Evolutionary conservation across 495 filamentous ascomycete genomes (phyloP).

Genomic region (Hypomontagnella submonticulosa): DNA sequence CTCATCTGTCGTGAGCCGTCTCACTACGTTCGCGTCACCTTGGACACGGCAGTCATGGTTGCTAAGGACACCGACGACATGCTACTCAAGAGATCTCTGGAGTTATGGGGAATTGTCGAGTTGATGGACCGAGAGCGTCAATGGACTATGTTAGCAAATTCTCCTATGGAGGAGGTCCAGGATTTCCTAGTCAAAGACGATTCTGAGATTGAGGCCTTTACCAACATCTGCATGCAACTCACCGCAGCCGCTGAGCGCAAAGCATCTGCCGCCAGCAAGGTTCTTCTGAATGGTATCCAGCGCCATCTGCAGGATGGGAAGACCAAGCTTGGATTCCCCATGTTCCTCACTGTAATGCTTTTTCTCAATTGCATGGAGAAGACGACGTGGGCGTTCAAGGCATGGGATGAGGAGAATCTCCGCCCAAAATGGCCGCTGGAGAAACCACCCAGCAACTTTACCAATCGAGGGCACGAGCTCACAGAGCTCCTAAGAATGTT

Average conservation of each 20-base stretch:
- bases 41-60: slow-evolving; percentile 68
- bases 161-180: slow-evolving; percentile 43
- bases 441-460: slow-evolving; percentile 71
- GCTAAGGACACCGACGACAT: slow-evolving; percentile 67
- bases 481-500: slow-evolving; percentile 79
- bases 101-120: slow-evolving; percentile 81
- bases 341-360: slow-evolving; percentile 77
- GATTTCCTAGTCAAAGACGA: slow-evolving; percentile 53
- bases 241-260: slow-evolving; percentile 79
- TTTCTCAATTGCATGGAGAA: slow-evolving; percentile 84
- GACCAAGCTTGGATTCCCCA: slow-evolving; percentile 73
- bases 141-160: slow-evolving; percentile 68
- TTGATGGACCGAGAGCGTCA: slow-evolving; percentile 74
- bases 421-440: slow-evolving; percentile 76
- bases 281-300: slow-evolving; percentile 79
- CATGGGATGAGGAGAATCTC: slow-evolving; percentile 71
- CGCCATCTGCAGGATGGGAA: slow-evolving; percentile 78
- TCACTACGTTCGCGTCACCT: slow-evolving; percentile 72
- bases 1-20: slow-evolving; percentile 75
- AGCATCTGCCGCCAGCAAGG: slow-evolving; percentile 71
- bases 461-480: slow-evolving; percentile 76
- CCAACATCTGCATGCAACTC: slow-evolving; percentile 73
- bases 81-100: slow-evolving; percentile 72
- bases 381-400: slow-evolving; percentile 83
- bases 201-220: slow-evolving; percentile 57